Conservation (phyloP, 768 basidiomycete species). For the Rhizopogon roseolus region DNA sequence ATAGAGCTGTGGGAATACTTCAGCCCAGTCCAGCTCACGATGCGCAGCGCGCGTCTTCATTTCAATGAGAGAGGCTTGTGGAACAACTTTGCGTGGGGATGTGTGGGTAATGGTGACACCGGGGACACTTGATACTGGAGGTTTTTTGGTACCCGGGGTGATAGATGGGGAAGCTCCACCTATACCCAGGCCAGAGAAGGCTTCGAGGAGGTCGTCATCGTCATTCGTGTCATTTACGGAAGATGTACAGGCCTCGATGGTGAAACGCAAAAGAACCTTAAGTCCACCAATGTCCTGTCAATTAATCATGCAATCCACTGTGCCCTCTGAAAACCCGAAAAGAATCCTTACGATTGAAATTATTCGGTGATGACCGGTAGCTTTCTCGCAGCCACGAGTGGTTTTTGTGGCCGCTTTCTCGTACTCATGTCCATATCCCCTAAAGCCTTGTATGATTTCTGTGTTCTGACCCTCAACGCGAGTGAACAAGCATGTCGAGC, state of each 20-base stretch:
- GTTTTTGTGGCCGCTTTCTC: conserved; percentile 49
- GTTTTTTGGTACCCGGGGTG: background rate
- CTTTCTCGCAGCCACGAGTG: conserved; percentile 43
- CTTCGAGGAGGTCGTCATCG: conserved; percentile 18
- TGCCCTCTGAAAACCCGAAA: background rate
- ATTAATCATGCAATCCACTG: background rate
- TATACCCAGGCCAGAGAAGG: conserved; percentile 21
- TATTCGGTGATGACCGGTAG: conserved; percentile 58
- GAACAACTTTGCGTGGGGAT: conserved; percentile 23
- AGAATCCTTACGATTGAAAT: conserved; percentile 50
- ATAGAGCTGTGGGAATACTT: conserved; percentile 61
- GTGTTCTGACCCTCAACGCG: conserved; percentile 41
- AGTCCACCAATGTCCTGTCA: conserved; percentile 52
- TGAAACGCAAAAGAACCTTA: conserved; percentile 54
- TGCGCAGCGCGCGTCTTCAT: conserved; percentile 25
- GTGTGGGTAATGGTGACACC: conserved; percentile 18
- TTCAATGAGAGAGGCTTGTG: conserved; percentile 32
- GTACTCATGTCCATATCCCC: conserved; percentile 57
- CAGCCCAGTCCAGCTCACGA: conserved; percentile 48
- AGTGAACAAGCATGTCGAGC: conserved; percentile 56
- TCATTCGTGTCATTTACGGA: conserved; percentile 2
- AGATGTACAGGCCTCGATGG: conserved; percentile 41
- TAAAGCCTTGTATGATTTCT: conserved; percentile 17
- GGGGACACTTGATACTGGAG: background rate
- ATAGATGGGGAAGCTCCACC: background rate